Base-by-base conservation (phyloP, 805 yeast species). In the Yarrowia sp. region DNA sequence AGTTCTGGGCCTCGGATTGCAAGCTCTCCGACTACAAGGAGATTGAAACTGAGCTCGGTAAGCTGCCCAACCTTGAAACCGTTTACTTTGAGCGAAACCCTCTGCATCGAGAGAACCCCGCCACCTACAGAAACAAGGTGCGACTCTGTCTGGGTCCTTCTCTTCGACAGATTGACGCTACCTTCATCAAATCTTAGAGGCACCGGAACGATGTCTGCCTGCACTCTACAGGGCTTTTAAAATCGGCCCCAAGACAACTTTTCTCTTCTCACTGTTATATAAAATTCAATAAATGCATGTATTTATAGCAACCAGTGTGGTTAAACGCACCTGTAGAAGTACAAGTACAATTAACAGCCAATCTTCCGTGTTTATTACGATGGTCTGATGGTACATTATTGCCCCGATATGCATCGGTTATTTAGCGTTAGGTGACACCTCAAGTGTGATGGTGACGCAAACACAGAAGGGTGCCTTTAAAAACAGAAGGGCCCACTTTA, bases 21-120 rank as follows among this genome's bases (percentile, higher is more conserved):
- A 75, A 83, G 70, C 74, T 95, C 22, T 82, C 83, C 35, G 79
- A 84, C 43, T 92, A 89, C 75, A 85, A 86, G 35, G 87, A 90
- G 61, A 77, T 95, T 51, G 86, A 84, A 61, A 74, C 81, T 21
- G 86, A 90, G 72, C 80, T 95, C 66, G 84, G 85, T 14, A 77
- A 78, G 41, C 77, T 90, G 61, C 82, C 84, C 1, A 78, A 82
- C 6, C 78, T 95, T 62, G 96, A 91, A 61, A 91, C 97, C 0
- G 96, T 95, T 5, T 95, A 95, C 73, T 85, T 95, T 68, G 99
- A 95, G 76, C 93, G 95, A 9, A 93, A 93, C 72, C 98, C 98
- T 3, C 74, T 95, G 19, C 97, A 95, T 71, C 69, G 77, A 30
- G 73, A 82, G 21, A 88, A 88, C 69, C 85, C 85, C n/a, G 86